Percentiles rank a stretch among this genome's conserved stretches.
Conservation (phyloP, 1,139 yeast genomes). For the Scheffersomyces illinoinensis region DNA sequence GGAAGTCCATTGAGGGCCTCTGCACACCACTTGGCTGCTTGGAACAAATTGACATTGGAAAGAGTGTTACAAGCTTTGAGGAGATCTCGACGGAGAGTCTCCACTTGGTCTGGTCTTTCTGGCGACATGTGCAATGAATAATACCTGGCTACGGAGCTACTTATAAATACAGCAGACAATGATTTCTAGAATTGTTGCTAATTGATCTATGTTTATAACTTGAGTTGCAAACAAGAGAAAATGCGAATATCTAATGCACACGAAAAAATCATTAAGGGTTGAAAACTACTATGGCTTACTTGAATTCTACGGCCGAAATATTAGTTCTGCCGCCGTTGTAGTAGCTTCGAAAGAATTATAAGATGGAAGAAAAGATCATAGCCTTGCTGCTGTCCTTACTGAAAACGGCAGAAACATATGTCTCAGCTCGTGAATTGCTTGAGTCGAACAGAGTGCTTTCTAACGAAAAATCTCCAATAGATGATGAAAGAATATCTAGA, state of each 20-base stretch:
- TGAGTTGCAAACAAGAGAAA: not conserved
- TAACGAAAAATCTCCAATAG: not conserved
- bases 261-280: not conserved
- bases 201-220: not conserved
- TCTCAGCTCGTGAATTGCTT: conserved; percentile 16
- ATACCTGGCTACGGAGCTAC: too few species aligned
- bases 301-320: not conserved
- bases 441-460: conserved; percentile 6
- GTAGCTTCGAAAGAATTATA: not conserved
- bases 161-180: not conserved
- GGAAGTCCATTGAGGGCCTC: conserved; percentile 64
- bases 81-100: conserved; percentile 22
- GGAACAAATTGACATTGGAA: conserved; percentile 53
- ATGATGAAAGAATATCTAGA: not conserved
- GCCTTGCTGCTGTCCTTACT: not conserved
- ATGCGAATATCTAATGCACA: not conserved
- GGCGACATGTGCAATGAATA: not conserved
- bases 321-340: not conserved
- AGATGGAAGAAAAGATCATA: not conserved
- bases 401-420: conserved; percentile 7
- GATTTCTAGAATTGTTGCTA: not conserved
- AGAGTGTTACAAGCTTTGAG: conserved; percentile 27
- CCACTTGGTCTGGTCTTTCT: conserved; percentile 1
- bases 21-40: conserved; percentile 79
- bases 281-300: too few species aligned